phyloP scores from a whole-genome alignment of 805 yeast species.

The Jamesozyma lodderae region DNA sequence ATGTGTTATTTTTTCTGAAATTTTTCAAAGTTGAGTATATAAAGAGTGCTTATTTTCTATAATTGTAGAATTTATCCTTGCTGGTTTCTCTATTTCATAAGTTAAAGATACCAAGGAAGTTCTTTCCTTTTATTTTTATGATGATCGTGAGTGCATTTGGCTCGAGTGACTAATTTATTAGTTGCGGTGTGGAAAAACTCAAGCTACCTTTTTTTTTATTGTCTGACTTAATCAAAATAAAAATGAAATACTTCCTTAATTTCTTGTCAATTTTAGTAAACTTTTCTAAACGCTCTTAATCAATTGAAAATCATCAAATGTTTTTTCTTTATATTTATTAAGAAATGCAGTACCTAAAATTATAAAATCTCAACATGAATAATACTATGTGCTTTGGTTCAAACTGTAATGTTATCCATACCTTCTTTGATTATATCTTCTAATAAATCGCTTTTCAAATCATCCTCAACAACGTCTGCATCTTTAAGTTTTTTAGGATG shows the following conservation, averaged over 20 bases:
- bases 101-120: conserved; percentile 23
- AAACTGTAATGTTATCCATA: conserved; percentile 15
- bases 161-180: conserved; percentile 66
- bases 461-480: conserved; percentile 36
- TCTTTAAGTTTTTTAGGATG: conserved; percentile 16
- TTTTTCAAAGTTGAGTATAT: conserved; percentile 1
- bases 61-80: background rate
- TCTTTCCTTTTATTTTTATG: conserved; percentile 39
- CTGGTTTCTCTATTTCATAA: conserved; percentile 1
- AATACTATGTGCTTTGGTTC: background rate
- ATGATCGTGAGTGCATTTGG: conserved; percentile 99
- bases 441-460: conserved; percentile 41
- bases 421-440: conserved; percentile 28
- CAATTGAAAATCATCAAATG: background rate
- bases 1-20: background rate
- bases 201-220: conserved; percentile 81
- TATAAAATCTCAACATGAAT: background rate
- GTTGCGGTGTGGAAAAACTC: conserved; percentile 97
- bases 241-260: conserved; percentile 2
- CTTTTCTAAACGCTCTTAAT: background rate
- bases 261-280: background rate
- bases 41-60: conserved; percentile 1
- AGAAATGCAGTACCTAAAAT: background rate
- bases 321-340: background rate
- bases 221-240: conserved; percentile 37